phyloP scores from a whole-genome alignment of 345 rosid species.

The Excoecaria cochinchinensis region DNA sequence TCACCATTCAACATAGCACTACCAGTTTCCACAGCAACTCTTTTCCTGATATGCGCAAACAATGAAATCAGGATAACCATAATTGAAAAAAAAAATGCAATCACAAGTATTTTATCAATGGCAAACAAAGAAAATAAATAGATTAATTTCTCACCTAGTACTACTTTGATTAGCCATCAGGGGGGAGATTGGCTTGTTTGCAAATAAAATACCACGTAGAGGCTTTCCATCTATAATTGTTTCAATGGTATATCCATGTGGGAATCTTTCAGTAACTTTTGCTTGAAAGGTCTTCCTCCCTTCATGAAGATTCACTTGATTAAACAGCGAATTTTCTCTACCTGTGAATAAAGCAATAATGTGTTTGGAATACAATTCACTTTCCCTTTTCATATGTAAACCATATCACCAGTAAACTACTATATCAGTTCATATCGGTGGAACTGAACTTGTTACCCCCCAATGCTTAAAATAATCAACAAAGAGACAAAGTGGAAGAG shows the following conservation, averaged over 20 bases:
- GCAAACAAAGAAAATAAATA: conserved; percentile 12
- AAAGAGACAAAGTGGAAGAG: neutral
- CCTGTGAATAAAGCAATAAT: conserved; percentile 41
- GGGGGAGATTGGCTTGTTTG: conserved; percentile 53
- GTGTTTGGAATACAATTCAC: conserved; percentile 1
- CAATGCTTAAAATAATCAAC: neutral
- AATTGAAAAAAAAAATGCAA: neutral
- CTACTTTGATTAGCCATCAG: conserved; percentile 32
- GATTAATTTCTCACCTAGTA: conserved; percentile 43
- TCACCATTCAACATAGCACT: conserved; percentile 46
- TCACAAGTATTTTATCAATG: neutral
- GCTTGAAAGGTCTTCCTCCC: conserved; percentile 88
- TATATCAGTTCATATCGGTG: neutral
- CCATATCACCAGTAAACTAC: neutral
- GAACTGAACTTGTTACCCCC: neutral
- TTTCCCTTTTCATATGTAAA: neutral
- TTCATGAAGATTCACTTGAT: conserved; percentile 37
- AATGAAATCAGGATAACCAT: conserved; percentile 14
- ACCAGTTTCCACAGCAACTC: conserved; percentile 38
- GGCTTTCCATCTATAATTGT: conserved; percentile 83
- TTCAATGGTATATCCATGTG: conserved; percentile 77
- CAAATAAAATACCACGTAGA: conserved; percentile 78
- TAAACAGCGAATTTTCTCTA: conserved; percentile 42
- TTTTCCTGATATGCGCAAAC: conserved; percentile 46
- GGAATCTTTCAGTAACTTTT: conserved; percentile 65